Base-by-base conservation (phyloP, 495 filamentous ascomycete species). In the Xylaria longipes region DNA sequence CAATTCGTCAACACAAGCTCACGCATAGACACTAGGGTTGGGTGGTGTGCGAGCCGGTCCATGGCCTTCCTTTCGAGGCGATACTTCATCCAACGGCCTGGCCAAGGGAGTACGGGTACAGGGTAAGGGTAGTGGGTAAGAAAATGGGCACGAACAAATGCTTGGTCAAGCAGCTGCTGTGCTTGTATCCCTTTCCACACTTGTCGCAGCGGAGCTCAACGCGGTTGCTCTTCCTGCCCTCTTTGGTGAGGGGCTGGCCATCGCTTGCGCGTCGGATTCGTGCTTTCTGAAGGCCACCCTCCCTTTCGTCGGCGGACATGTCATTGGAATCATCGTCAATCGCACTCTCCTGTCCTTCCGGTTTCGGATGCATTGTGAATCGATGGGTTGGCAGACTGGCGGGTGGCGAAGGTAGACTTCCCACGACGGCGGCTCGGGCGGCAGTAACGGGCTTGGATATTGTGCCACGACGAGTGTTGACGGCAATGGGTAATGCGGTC, bases 111-210 rank as follows among this genome's bases (percentile, higher is more conserved):
- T 82, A 78, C 77, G 79, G 76, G 76, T 82, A 78, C 77, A 78
- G 76, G 77, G 73, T 70, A 79, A 75, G 77, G 72, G 78, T 68
- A 78, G 75, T 78, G 78, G 75, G 71, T 72, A 79, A 76, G 83
- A 85, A 82, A 85, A 82, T 84, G 88, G 86, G 88, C 90, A 98
- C 96, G 90, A 91, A 99, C 96, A 98, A 94, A 91, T 99, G 96
- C 90, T 99, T 99, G 81, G 93, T 96, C 87, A 99, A 91, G 91
- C 96, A 99, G 87, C 97, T 98, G 90, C 95, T 95, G 89, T 99
- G 96, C 91, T 99, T 99, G 90, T 99, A 99, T 84, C 93, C 94
- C 88, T 99, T 99, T 82, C 96, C 96, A 87, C 96, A 99, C 83
- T 93, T 96, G 79, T 98, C 95, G 85, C 96, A 99, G 83, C 93